Percentiles rank a stretch among this genome's conserved stretches.
Evolutionary conservation across 345 rosid genomes (phyloP).

Genomic region (Acer yangbiense): DNA sequence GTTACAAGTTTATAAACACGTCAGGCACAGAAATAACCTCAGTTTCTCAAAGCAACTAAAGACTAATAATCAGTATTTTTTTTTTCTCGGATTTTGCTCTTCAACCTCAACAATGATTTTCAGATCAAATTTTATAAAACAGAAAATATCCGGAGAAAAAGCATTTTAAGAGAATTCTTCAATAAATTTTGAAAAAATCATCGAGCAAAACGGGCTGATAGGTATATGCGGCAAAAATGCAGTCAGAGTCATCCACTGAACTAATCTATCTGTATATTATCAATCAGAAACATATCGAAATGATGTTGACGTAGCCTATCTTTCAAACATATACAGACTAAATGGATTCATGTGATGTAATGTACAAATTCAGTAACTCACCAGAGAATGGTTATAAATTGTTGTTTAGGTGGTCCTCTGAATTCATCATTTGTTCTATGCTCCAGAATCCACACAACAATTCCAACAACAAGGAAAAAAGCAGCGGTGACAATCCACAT

Average conservation of each 20-base stretch:
- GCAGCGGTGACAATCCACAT: constrained; percentile 79
- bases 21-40: too few relatives aligned
- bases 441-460: constrained; percentile 93
- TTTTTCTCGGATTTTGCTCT: too few relatives aligned
- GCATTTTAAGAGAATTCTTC: too few relatives aligned
- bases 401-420: constrained; percentile 86
- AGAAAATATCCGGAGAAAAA: not conserved
- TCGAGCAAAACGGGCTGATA: not conserved
- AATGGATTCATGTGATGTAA: too few relatives aligned
- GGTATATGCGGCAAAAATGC: not conserved
- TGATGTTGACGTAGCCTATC: not conserved
- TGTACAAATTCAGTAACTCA: constrained; percentile 32
- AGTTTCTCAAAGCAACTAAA: too few relatives aligned
- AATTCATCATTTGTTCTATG: constrained; percentile 91
- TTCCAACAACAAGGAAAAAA: constrained; percentile 72
- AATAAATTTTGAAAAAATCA: not conserved
- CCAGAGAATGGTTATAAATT: constrained; percentile 82
- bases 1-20: too few relatives aligned
- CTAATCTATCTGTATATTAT: not conserved
- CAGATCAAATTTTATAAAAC: not conserved
- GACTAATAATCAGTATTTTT: too few relatives aligned
- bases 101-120: not conserved
- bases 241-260: not conserved
- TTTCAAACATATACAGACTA: not conserved
- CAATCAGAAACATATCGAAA: not conserved